Percentiles rank a stretch among this genome's conserved stretches.
These are phyloP conservation scores for Blastobotrys elegans DNA, from an alignment of 1,139 yeast genomes.

Conservation along the genomic window DNA sequence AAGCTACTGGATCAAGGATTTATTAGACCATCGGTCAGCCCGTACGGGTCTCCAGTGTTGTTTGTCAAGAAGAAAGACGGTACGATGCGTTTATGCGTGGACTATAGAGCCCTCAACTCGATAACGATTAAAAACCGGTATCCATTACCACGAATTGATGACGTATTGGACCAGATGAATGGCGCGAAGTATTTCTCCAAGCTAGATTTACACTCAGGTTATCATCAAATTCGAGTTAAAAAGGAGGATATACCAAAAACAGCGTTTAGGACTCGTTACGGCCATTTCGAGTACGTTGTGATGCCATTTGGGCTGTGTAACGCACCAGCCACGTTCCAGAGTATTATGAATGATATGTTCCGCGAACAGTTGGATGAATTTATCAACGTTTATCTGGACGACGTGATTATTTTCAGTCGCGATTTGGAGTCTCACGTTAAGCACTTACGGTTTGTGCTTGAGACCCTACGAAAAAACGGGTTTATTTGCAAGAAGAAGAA, in stretches of 20 bases:
- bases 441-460: conserved; percentile 19
- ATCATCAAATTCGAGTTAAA: conserved; percentile 21
- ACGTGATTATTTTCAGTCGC: conserved; percentile 16
- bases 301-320: conserved; percentile 27
- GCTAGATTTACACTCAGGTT: conserved; percentile 23
- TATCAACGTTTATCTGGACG: conserved; percentile 26
- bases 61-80: conserved; percentile 23
- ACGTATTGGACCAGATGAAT: not conserved
- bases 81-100: conserved; percentile 19
- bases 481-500: conserved; percentile 12
- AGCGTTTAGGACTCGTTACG: conserved; percentile 20
- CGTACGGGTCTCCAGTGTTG: conserved; percentile 23
- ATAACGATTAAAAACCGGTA: conserved; percentile 13
- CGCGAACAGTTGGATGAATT: conserved; percentile 16
- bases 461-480: conserved; percentile 6
- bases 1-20: conserved; percentile 18
- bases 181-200: conserved; percentile 17
- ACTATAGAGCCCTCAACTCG: conserved; percentile 17
- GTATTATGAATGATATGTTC: conserved; percentile 19
- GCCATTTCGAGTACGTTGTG: conserved; percentile 23
- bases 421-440: conserved; percentile 24
- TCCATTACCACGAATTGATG: conserved; percentile 9
- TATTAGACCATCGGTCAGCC: conserved; percentile 20
- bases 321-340: conserved; percentile 25
- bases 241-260: conserved; percentile 20